Percentiles rank a stretch among this genome's conserved stretches.
These are phyloP conservation scores for Metarhizium robertsii DNA, from an alignment of 2,329 filamentous ascomycete genomes.

Conservation along the genomic window DNA sequence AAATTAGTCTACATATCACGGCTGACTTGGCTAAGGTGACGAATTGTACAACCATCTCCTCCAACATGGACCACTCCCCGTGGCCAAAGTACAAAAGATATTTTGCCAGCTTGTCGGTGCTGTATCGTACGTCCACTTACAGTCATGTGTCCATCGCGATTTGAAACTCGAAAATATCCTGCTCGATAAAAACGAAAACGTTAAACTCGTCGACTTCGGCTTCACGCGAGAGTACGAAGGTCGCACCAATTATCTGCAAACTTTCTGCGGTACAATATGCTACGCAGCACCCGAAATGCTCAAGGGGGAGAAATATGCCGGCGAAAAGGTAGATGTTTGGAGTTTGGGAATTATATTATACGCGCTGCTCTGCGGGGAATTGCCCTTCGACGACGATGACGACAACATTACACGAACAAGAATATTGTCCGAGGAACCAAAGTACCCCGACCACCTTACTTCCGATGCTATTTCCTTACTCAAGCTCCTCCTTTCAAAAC, in stretches of 20 bases:
- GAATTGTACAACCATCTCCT: conserved; percentile 96
- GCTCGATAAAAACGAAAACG: conserved; percentile 92
- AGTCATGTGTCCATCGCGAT: conserved; percentile 93
- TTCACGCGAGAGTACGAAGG: conserved; percentile 97
- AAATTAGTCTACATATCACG: neutral
- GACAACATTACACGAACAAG: conserved; percentile 76
- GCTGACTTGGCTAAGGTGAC: conserved; percentile 52
- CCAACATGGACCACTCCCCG: conserved; percentile 72
- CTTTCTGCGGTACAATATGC: conserved; percentile 94
- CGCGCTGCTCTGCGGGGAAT: conserved; percentile 70
- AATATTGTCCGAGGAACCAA: conserved; percentile 79
- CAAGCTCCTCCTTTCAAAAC: conserved; percentile 75
- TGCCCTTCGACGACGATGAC: conserved; percentile 95
- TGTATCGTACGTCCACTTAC: conserved; percentile 88
- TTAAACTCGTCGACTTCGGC: conserved; percentile 95
- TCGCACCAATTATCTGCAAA: conserved; percentile 87
- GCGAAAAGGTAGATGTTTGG: conserved; percentile 97
- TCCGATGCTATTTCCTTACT: conserved; percentile 70
- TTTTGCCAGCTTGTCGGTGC: conserved; percentile 94
- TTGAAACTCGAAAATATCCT: conserved; percentile 87
- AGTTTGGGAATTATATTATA: conserved; percentile 80
- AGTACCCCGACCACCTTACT: conserved; percentile 72
- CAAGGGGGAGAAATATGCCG: conserved; percentile 94
- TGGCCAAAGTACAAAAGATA: conserved; percentile 85
- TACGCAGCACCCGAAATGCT: conserved; percentile 98